Base-by-base conservation (phyloP, 352 stramenopile genomes). In the Globisporangium cylindrosporum region DNA sequence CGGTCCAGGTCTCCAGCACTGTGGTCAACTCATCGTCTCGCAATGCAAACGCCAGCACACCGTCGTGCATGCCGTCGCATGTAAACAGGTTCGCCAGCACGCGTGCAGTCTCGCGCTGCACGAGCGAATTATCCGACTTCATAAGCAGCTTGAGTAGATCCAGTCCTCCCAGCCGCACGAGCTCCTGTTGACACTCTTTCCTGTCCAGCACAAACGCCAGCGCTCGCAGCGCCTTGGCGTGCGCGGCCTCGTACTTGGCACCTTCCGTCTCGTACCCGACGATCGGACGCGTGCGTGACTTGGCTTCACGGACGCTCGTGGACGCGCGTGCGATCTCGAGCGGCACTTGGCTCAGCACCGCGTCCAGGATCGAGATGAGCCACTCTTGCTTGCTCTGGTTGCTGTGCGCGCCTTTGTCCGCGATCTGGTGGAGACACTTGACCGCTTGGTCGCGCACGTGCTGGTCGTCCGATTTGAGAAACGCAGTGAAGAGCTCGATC, bases 401-500 rank as follows among this genome's bases (percentile, higher is more conserved):
- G 32, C 79, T 79, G 68, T 90, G 76, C 15, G 34, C 58, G 7
- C 83, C 78, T 29, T 71, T 56, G 1, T 67, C 79, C 4, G 74
- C 74, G 15, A 93, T 77, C 59, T 89, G 81, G 7, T 88, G 58
- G 7, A 93, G 75, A 55, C 85, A 93, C n/a, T 74, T 64, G 1
- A 78, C 78, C 8, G 85, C 85, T 62, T 91, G 68, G 18, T 72
- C 69, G 4, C 80, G 77, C 12, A 93, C 77, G 0, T 70, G 68
- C 24, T 78, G 59, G 57, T 91, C 65, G n/a, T 79, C 73, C 34
- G 75, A 85, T 22, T 78, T 77, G 7, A 91, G 49, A 36, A 89
- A 88, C 12, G 82, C 73, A 9, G 82, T 90, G 62, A 91, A 91
- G n/a, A 93, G 55, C 56, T 91, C 85, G 58, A 93, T 91, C 85